phyloP scores from a whole-genome alignment of 331 rosid genomes.

The Pyracantha coccinea region DNA sequence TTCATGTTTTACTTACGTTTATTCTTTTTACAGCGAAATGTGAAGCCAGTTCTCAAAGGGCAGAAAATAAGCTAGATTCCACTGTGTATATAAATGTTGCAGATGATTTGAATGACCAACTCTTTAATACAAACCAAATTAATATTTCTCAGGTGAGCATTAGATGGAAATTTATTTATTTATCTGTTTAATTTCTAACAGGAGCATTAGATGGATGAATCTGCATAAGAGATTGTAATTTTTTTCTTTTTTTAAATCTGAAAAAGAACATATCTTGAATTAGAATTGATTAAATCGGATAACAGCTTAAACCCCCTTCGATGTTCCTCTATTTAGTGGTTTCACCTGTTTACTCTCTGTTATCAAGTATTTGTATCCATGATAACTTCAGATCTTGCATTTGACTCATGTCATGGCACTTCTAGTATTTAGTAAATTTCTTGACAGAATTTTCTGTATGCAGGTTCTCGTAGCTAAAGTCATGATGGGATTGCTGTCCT shows the following conservation, averaged over 20 bases:
- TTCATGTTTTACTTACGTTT: not conserved
- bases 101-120: constrained; percentile 27
- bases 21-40: constrained; percentile 44
- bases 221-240: not conserved
- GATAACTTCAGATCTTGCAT: not conserved
- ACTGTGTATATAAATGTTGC: constrained; percentile 19
- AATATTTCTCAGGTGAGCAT: constrained; percentile 33
- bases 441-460: constrained; percentile 16
- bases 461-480: constrained; percentile 49
- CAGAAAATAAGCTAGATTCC: constrained; percentile 29
- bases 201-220: constrained; percentile 23
- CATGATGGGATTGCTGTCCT: constrained; percentile 32
- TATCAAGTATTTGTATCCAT: not conserved
- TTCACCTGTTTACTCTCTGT: not conserved
- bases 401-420: constrained; percentile 2
- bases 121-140: constrained; percentile 12
- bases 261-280: not conserved
- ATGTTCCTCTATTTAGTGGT: not conserved
- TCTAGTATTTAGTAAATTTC: constrained; percentile 12
- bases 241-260: not conserved
- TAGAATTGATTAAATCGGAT: not conserved
- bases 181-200: not conserved
- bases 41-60: constrained; percentile 37
- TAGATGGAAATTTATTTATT: not conserved
- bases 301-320: not conserved